Evolutionary conservation across 768 basidiomycete genomes (phyloP), one percentile per base, ranked within the genome.

Genomic region (Suillus subaureus): DNA sequence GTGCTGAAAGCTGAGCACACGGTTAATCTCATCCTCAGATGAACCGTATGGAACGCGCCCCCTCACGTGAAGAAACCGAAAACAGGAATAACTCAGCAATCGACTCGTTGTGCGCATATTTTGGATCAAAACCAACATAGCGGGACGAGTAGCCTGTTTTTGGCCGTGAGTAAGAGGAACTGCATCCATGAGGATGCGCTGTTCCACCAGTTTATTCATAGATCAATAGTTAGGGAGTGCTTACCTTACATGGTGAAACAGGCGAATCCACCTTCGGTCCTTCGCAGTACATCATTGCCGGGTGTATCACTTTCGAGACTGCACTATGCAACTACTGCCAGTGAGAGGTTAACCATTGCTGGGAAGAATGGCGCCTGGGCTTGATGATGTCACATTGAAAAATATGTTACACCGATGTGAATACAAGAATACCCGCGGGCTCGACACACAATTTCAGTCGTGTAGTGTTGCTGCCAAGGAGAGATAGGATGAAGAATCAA

Each of bases 401-500:
- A 16, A 37, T 15, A 12, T 60, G 42, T 16, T 60, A 63, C 37
- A 18, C 18, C 33, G 21, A 21, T 28, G 57, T 67, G 70, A 68
- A 71, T 66, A 8, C 71, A 73, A 73, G 26, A 69, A 70, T 70
- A 71, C 69, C 31, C 49, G 49, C 58, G 2, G 16, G 4, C n/a
- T 4, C 13, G 3, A 54, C 33, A 49, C 21, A 28, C 42, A 9
- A 49, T 18, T 54, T 31, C 9, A 9, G 9, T 18, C 21, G 55
- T n/a, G 45, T 49, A 54, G 39, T 56, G 7, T 54, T 56, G 37
- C 62, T 55, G 63, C 54, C 42, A 62, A 51, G 11, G 35, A 55
- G 52, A 12, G 65, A 69, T 63, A 64, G 45, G 51, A 58, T n/a
- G 54, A 40, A 52, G 28, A 18, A 54, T 31, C n/a, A 23, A 7